Base-by-base conservation (phyloP, 768 basidiomycete genomes). In the Naganishia antarctica region DNA sequence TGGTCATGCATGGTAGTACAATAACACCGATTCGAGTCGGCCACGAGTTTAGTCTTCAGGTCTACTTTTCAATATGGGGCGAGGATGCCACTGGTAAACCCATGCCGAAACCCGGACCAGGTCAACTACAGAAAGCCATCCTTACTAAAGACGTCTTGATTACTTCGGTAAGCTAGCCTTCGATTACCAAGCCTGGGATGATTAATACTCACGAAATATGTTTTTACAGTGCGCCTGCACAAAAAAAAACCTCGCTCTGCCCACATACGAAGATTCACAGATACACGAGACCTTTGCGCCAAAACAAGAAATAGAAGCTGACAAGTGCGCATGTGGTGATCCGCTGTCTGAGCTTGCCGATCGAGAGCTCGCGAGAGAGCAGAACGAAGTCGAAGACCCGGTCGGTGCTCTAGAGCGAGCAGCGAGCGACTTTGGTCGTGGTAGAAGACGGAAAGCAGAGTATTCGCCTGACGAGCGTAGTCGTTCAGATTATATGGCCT, bases 11-110 rank as follows among this genome's bases (percentile, higher is more conserved):
- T 43, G 43, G n/a, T 44, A 76, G 75, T 0, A 76, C 74, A 1
- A 72, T 74, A 51, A 75, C 75, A n/a, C 75, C 75, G 4, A 74
- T 76, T 23, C 57, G 71, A 25, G 75, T 76, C 28, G 65, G 59
- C 6, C 73, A 76, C 50, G 68, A 71, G 18, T 51, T 75, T 40
- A 31, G 57, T 4, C 53, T 76, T 1, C 71, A 76, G 34, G 66
- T 76, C 18, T 74, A 73, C 61, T 76, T 74, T 60, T 74, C 75
- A 13, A 62, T 76, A 4, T 66, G 73, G 28, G 72, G 72, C 4
- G 68, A 72, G 40, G 63, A 59, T 25, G 71, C 71, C 0, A 31
- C 47, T 16, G 73, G 73, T 8, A 50, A 51, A 8, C 67, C 69
- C 0, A 63, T 75, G 5, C 47, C 70, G 9, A 48, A 64, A n/a